Evolutionary conservation across 2,329 filamentous ascomycete genomes (phyloP).

Genomic region (Ophiosphaerella korrae): DNA sequence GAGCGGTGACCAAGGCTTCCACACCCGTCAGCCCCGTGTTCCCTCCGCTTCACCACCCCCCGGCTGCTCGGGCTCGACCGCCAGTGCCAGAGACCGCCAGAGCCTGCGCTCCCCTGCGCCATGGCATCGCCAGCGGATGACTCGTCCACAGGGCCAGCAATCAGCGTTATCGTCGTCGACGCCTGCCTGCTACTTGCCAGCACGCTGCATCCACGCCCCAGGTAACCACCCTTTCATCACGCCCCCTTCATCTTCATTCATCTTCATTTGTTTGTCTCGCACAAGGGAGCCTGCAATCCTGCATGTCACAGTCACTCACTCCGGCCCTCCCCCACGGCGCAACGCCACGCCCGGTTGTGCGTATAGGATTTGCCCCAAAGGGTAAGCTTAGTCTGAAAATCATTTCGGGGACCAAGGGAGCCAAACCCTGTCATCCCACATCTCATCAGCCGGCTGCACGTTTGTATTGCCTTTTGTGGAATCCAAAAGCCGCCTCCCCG

Average conservation of each 20-base stretch:
- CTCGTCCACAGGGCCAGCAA: constrained; percentile 31
- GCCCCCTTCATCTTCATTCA: too few species aligned
- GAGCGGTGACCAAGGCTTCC: constrained; percentile 25
- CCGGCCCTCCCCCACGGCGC: constrained; percentile 18
- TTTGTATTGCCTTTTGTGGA: constrained; percentile 24
- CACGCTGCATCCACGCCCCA: too few species aligned
- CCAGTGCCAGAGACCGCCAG: constrained; percentile 30
- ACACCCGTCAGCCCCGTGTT: constrained; percentile 26
- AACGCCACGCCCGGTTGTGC: constrained; percentile 22
- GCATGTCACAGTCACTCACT: constrained; percentile 13
- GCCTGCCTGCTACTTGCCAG: too few species aligned
- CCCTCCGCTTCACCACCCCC: constrained; percentile 3
- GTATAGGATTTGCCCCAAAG: constrained; percentile 23
- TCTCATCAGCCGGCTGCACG: constrained; percentile 19
- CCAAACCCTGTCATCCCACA: constrained; percentile 14
- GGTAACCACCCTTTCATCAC: too few species aligned
- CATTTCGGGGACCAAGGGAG: constrained; percentile 32
- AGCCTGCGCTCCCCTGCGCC: constrained; percentile 9
- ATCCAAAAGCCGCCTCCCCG: constrained; percentile 17
- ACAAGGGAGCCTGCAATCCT: constrained; percentile 5
- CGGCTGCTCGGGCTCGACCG: constrained; percentile 29
- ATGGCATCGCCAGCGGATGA: constrained; percentile 26
- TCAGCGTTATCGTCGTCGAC: background rate
- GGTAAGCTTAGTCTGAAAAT: constrained; percentile 31
- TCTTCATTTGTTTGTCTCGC: constrained; percentile 2